phyloP scores from a whole-genome alignment of 495 filamentous ascomycete species.

The Hyaloscypha hepaticicola region DNA sequence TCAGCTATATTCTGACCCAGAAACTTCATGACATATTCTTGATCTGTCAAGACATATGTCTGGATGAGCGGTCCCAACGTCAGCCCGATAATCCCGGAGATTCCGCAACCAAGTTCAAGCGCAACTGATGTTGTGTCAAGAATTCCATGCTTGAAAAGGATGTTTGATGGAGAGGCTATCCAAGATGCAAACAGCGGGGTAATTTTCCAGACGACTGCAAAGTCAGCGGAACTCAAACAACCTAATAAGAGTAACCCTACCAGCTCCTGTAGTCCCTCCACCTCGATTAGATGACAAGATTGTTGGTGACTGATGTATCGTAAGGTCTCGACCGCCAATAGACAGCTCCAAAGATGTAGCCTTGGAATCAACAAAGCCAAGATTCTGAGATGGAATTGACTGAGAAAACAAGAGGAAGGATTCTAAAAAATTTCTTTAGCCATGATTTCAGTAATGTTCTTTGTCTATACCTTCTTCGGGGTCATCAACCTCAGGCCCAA shows the following conservation, averaged over 20 bases:
- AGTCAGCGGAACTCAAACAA: neutral
- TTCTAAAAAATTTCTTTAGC: constrained; percentile 51
- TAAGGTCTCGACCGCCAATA: constrained; percentile 67
- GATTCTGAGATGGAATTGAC: constrained; percentile 68
- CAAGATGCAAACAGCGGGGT: constrained; percentile 84
- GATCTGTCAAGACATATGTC: constrained; percentile 81
- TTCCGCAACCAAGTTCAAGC: constrained; percentile 85
- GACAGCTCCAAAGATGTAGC: constrained; percentile 63
- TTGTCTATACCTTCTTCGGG: constrained; percentile 58
- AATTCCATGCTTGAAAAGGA: constrained; percentile 58
- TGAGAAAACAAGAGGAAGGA: constrained; percentile 83
- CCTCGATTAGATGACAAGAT: constrained; percentile 73
- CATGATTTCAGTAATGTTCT: neutral
- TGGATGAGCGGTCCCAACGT: constrained; percentile 58
- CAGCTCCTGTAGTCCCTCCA: constrained; percentile 89
- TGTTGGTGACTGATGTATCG: constrained; percentile 81
- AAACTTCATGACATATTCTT: constrained; percentile 75
- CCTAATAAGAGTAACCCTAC: constrained; percentile 45
- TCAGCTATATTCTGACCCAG: constrained; percentile 71
- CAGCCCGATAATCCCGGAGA: constrained; percentile 73
- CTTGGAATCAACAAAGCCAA: constrained; percentile 80
- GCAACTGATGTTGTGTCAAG: constrained; percentile 57
- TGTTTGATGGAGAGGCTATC: constrained; percentile 63
- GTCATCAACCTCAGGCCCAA: constrained; percentile 52
- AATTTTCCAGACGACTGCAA: constrained; percentile 85